phyloP scores from a whole-genome alignment of 139 green algal species.

The Asterochloris sp. region DNA sequence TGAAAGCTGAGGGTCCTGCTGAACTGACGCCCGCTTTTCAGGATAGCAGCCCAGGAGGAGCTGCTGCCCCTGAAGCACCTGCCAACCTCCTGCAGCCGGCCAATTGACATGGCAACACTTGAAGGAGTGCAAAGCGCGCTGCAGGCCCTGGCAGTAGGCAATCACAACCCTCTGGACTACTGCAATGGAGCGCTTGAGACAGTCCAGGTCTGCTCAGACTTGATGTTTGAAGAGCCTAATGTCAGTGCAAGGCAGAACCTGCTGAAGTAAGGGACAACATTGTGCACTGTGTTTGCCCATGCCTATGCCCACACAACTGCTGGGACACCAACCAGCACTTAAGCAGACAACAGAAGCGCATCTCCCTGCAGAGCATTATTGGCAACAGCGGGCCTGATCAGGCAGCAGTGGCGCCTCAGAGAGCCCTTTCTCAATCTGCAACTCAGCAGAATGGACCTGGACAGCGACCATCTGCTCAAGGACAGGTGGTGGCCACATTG shows the following conservation, averaged over 20 bases:
- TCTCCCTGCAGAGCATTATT: neutral
- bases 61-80: slow-evolving; percentile 10
- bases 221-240: neutral
- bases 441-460: neutral
- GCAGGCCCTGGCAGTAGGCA: neutral
- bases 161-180: neutral
- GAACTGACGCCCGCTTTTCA: neutral
- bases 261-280: neutral
- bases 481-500: too few species aligned
- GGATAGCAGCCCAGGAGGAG: slow-evolving; percentile 6
- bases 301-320: neutral
- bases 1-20: neutral
- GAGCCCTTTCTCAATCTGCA: neutral
- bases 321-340: neutral
- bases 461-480: neutral
- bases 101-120: neutral
- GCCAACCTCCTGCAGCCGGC: neutral
- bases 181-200: neutral
- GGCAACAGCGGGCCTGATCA: neutral
- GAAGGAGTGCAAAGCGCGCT: neutral
- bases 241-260: slow-evolving; percentile 1
- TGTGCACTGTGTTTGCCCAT: neutral
- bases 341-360: neutral
- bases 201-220: neutral
- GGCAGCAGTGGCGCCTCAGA: too few species aligned